Conservation (phyloP, 305 asterid species). For the Caryopteris hybrid region DNA sequence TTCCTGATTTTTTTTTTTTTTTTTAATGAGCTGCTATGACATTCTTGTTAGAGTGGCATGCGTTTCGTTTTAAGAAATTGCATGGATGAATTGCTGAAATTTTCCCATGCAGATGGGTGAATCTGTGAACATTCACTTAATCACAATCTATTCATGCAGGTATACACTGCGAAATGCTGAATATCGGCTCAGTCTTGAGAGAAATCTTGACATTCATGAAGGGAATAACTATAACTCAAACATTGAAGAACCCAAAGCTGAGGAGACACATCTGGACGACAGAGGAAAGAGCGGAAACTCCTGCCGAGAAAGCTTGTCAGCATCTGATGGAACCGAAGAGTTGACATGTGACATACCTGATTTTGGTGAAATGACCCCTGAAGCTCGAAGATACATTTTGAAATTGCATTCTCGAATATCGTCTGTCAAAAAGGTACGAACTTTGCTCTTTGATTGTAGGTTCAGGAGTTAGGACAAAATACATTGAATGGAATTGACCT, state of each 20-base stretch:
- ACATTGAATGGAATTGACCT: too few relatives aligned
- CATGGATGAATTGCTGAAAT: background rate
- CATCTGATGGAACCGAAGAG: slow-evolving; percentile 40
- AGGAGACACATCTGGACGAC: slow-evolving; percentile 30
- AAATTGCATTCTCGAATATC: slow-evolving; percentile 56
- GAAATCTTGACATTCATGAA: slow-evolving; percentile 64
- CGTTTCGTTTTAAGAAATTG: too few relatives aligned
- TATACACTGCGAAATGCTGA: slow-evolving; percentile 88
- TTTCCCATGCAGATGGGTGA: background rate
- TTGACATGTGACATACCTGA: slow-evolving; percentile 42
- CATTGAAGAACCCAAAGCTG: slow-evolving; percentile 31
- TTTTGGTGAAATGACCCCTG: slow-evolving; percentile 70
- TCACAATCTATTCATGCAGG: slow-evolving; percentile 34
- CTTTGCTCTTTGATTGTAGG: background rate
- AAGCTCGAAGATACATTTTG: slow-evolving; percentile 65
- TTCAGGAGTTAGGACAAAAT: too few relatives aligned
- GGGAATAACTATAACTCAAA: slow-evolving; percentile 38
- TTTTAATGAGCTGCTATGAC: background rate
- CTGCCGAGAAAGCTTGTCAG: slow-evolving; percentile 28
- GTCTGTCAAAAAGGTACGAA: slow-evolving; percentile 62
- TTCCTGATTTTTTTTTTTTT: too few relatives aligned
- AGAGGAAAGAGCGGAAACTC: slow-evolving; percentile 19
- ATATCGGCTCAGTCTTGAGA: slow-evolving; percentile 82
- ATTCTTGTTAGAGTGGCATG: too few relatives aligned
- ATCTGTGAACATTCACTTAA: background rate